Evolutionary conservation across 305 asterid species (phyloP), one percentile per base, ranked within the genome.

Genomic region (Nicotiana rustica): DNA sequence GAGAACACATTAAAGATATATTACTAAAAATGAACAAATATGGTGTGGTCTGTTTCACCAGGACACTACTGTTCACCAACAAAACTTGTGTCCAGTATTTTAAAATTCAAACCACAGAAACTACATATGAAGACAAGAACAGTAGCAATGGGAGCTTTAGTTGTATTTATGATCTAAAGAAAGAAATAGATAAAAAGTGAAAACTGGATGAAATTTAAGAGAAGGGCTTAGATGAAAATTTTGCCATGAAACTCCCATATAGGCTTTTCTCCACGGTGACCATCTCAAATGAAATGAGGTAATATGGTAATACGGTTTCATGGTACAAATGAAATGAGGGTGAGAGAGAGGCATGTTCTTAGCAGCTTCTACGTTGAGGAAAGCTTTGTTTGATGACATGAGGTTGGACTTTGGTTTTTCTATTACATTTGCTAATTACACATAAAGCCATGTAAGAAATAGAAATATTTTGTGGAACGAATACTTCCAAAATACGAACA

Each of bases 261-360:
- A 38, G 78, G 78, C 59, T 19, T 70, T 56, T 70, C 35, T 19
- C 78, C 78, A 5, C 21, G 59, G 17, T 36, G 0, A 70, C 35
- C 18, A 70, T 41, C 78, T 70, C 78, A 41, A 79, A 62, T 7
- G 31, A 79, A 79, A 61, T 41, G 61, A 79, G 75, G 47, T 41
- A 8, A 2, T 41, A 41, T 41, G 71, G 73, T 15, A 61, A 65
- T 62, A 79, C 9, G 73, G 29, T 19, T 67, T 38, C 38, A 61
- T 64, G n/a, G 82, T 79, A 47, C 7, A 38, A 79, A 62, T 7
- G 29, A 79, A 79, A 61, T 21, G 41, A 79, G 73, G 44, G 64
- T 10, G 41, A 38, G 14, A 6, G 10, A 47, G 79, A 14, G 79
- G 64, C 25, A 49, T 73, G 79, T 49, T 9, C 62, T 47, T 59